Conservation (phyloP, 164 flowering plant species). For the Akebia trifoliata region DNA sequence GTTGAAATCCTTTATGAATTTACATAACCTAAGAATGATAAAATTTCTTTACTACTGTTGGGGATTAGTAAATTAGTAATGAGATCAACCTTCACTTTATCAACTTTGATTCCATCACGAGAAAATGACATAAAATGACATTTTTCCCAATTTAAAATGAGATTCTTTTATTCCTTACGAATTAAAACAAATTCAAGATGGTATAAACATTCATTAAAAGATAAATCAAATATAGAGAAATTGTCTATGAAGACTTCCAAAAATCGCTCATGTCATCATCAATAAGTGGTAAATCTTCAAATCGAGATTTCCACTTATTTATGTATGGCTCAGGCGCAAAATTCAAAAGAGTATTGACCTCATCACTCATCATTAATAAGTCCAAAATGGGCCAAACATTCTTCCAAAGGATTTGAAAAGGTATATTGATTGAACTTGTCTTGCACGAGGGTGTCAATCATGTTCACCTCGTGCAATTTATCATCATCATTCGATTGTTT, state of each 20-base stretch:
- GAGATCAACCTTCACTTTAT: neutral
- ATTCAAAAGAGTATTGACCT: too few relatives aligned
- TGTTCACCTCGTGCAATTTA: too few relatives aligned
- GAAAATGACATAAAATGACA: constrained; percentile 3
- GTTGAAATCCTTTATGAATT: neutral
- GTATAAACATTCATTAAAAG: neutral
- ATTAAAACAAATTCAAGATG: neutral
- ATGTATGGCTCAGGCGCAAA: too few relatives aligned
- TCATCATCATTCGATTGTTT: too few relatives aligned
- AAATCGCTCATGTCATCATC: too few relatives aligned
- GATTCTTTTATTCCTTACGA: neutral
- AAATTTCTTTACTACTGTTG: neutral
- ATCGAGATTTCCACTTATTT: too few relatives aligned
- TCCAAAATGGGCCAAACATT: too few relatives aligned
- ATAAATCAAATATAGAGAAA: neutral
- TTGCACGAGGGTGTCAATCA: too few relatives aligned
- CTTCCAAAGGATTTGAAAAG: too few relatives aligned
- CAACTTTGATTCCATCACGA: neutral
- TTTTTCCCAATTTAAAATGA: neutral
- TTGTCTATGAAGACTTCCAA: neutral
- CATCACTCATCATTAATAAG: too few relatives aligned
- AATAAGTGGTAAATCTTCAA: too few relatives aligned
- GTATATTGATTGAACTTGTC: too few relatives aligned
- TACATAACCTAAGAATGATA: neutral
- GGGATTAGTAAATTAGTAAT: neutral